Base-by-base conservation (phyloP, 345 rosid genomes). In the Pistacia integerrima region DNA sequence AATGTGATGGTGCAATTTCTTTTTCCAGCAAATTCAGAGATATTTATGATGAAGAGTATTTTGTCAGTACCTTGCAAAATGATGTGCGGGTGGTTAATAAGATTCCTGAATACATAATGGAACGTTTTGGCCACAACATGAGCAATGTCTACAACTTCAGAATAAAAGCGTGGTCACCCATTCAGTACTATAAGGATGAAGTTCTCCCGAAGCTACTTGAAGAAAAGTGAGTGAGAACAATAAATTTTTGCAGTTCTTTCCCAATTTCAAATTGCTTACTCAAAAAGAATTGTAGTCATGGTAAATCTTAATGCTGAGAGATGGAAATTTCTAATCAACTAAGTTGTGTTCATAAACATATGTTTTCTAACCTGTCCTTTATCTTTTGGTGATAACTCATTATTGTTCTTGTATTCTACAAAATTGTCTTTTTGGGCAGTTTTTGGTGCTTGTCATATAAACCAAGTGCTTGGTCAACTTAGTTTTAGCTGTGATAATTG, bases 131-230 rank as follows among this genome's bases (percentile, higher is more conserved):
- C 88, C 68, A 74, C 78, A 94, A 94, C 74, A 78, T 97, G 92
- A 87, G 85, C 77, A 92, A 97, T 84, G 98, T 94, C 74, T 92
- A 85, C 91, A 97, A 97, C 92, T 97, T 97, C 84, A 90, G 90
- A 88, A 87, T 97, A 57, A 92, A 97, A 89, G 99, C 99, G 61
- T 97, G 97, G 99, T 91, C 99, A 66, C 87, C 98, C 16, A 83
- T 97, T 82, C 89, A 85, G 67, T 97, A 86, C 79, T 97, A 93
- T 75, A 84, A 83, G 84, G 98, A 97, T 88, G 87, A 85, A 5
- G 90, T 97, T 73, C 91, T 94, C 60, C 97, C 99, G 18, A 92
- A 87, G 87, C 87, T 94, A 57, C 91, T 91, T 56, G 98, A 97
- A 84, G 99, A 97, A 83, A 88, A 88, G 99, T 97, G 85, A 89